These are phyloP conservation scores for Alternaria consortialis DNA, from an alignment of 2,329 filamentous ascomycete genomes.

Conservation along the genomic window DNA sequence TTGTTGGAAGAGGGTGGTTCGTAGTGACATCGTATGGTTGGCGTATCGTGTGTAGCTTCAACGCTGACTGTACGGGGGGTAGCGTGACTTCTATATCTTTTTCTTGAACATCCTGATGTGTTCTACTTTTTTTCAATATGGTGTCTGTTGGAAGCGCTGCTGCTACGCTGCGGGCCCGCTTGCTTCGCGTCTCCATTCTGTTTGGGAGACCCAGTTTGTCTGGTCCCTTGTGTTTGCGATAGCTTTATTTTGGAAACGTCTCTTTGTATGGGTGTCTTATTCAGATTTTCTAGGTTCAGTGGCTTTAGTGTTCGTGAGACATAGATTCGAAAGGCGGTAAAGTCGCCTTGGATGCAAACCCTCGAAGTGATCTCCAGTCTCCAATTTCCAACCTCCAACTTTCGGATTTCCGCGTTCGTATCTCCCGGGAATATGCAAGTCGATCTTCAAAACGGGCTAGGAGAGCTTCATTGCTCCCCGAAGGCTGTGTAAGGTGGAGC, in stretches of 20 bases:
- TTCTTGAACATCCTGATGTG: constrained; percentile 20
- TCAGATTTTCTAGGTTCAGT: background rate
- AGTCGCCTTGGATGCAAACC: background rate
- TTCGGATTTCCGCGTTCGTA: background rate
- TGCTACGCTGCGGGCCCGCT: background rate
- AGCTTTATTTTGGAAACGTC: too few relatives aligned
- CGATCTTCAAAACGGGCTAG: background rate
- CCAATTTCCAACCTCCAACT: background rate
- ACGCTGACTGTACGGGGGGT: constrained; percentile 54
- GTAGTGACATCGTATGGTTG: constrained; percentile 60
- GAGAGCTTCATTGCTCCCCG: background rate
- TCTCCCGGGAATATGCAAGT: background rate
- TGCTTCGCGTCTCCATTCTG: background rate
- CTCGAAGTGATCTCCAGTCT: background rate
- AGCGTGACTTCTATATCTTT: constrained; percentile 1
- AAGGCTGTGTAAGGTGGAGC: constrained; percentile 13
- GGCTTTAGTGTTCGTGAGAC: background rate
- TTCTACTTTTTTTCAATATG: background rate
- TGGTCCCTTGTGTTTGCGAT: too few relatives aligned
- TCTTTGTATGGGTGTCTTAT: too few relatives aligned
- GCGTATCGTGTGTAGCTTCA: constrained; percentile 61
- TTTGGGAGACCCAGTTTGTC: background rate
- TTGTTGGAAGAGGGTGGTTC: constrained; percentile 58
- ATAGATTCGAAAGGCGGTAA: background rate
- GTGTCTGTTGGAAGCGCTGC: background rate